Evolutionary conservation across 2,329 filamentous ascomycete species (phyloP).

Genomic region (Colletotrichum musae): DNA sequence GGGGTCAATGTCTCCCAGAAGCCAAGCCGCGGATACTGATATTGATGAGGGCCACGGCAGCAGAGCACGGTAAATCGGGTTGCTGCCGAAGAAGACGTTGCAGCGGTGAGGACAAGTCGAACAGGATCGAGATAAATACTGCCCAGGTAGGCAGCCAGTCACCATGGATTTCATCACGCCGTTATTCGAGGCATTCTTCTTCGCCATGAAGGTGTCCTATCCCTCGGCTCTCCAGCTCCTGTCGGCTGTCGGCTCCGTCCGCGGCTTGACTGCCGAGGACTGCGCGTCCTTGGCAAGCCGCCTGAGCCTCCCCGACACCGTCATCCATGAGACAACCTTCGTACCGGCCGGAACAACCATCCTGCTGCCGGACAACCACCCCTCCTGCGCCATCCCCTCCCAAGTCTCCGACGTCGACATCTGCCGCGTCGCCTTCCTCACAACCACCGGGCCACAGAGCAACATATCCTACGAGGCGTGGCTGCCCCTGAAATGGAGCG

Average conservation of each 20-base stretch:
- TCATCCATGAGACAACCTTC: slow-evolving; percentile 42
- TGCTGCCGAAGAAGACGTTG: background rate
- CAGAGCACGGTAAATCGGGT: slow-evolving; percentile 23
- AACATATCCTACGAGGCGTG: slow-evolving; percentile 65
- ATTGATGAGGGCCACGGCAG: slow-evolving; percentile 18
- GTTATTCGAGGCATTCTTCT: too few relatives aligned
- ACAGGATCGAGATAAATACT: background rate
- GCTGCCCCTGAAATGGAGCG: slow-evolving; percentile 60
- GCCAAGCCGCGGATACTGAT: background rate
- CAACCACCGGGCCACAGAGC: slow-evolving; percentile 48
- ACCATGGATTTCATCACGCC: too few relatives aligned
- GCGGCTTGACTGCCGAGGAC: background rate
- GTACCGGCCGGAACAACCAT: slow-evolving; percentile 50
- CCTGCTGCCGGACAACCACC: slow-evolving; percentile 49
- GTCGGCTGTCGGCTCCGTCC: background rate
- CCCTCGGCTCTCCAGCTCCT: background rate
- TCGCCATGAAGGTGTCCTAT: slow-evolving; percentile 11
- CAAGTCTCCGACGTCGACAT: slow-evolving; percentile 43
- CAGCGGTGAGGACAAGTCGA: background rate
- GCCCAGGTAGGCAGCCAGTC: background rate
- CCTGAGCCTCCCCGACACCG: slow-evolving; percentile 44
- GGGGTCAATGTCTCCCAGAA: background rate
- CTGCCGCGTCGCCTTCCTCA: slow-evolving; percentile 47
- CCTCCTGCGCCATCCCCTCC: slow-evolving; percentile 48
- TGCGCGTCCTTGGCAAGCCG: slow-evolving; percentile 27